phyloP scores from a whole-genome alignment of 768 basidiomycete genomes.

The Macrocybe gigantea region DNA sequence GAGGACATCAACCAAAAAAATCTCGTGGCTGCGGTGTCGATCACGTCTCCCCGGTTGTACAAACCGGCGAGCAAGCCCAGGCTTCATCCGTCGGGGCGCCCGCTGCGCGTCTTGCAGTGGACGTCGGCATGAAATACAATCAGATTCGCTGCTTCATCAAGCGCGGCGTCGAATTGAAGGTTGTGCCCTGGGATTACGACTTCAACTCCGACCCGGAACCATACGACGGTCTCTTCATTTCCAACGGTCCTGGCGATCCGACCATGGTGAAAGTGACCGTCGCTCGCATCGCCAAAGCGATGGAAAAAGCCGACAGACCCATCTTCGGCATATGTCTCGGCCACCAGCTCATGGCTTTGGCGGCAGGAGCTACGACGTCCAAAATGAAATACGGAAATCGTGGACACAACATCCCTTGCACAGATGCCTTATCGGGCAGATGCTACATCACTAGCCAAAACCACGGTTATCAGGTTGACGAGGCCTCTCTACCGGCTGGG shows the following conservation, averaged over 20 bases:
- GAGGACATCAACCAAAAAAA: constrained; percentile 85
- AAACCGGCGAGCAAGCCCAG: constrained; percentile 48
- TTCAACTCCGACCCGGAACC: constrained; percentile 73
- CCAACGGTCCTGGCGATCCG: constrained; percentile 97
- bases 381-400: constrained; percentile 99
- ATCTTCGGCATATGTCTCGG: constrained; percentile 99
- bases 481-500: constrained; percentile 63
- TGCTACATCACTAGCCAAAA: constrained; percentile 99
- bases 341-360: constrained; percentile 93
- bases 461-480: constrained; percentile 95
- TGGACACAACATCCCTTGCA: constrained; percentile 98
- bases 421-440: constrained; percentile 84
- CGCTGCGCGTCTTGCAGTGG: constrained; percentile 80
- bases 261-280: constrained; percentile 76
- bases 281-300: constrained; percentile 53
- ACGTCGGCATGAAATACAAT: constrained; percentile 99
- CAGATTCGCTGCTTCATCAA: constrained; percentile 94
- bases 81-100: constrained; percentile 73
- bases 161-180: constrained; percentile 93
- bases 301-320: constrained; percentile 72
- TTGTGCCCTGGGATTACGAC: constrained; percentile 97
- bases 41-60: constrained; percentile 61
- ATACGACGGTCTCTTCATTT: constrained; percentile 93
- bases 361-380: constrained; percentile 88
- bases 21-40: constrained; percentile 87